Evolutionary conservation across 441 rosid species (phyloP).

Genomic region (Erodium moschatum): DNA sequence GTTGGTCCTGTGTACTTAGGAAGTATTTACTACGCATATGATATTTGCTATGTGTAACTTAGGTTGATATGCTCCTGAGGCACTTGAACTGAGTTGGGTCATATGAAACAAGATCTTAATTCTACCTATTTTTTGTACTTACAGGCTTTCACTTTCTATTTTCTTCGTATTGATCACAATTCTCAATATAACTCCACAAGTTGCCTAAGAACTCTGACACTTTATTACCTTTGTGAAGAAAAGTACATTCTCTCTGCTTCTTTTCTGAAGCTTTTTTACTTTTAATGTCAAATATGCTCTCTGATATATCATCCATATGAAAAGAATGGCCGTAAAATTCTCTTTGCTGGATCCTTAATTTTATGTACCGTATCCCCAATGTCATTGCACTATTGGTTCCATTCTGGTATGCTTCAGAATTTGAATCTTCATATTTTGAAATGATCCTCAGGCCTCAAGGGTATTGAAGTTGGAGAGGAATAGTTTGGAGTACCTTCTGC

Average conservation of each 20-base stretch:
- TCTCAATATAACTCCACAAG: not conserved
- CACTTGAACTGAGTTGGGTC: not conserved
- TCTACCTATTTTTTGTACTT: not conserved
- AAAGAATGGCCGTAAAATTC: not conserved
- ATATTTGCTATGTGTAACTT: not conserved
- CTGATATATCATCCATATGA: not conserved
- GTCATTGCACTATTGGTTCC: not conserved
- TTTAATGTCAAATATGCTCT: not conserved
- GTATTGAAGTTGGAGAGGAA: slow-evolving; percentile 77
- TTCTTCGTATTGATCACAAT: not conserved
- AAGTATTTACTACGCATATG: not conserved
- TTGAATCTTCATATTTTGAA: not conserved
- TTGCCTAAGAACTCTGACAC: not conserved
- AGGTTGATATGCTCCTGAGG: not conserved
- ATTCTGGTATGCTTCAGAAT: not conserved
- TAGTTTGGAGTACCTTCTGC: slow-evolving; percentile 80
- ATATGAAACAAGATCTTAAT: not conserved
- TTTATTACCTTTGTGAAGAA: not conserved
- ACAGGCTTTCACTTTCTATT: not conserved
- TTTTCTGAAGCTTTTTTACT: not conserved
- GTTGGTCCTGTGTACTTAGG: not conserved
- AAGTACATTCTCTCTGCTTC: not conserved
- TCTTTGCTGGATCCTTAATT: not conserved
- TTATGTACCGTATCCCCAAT: not conserved
- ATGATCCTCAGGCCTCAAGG: slow-evolving; percentile 64